Evolutionary conservation across 495 filamentous ascomycete species (phyloP).

Genomic region (Xylaria intraflava): DNA sequence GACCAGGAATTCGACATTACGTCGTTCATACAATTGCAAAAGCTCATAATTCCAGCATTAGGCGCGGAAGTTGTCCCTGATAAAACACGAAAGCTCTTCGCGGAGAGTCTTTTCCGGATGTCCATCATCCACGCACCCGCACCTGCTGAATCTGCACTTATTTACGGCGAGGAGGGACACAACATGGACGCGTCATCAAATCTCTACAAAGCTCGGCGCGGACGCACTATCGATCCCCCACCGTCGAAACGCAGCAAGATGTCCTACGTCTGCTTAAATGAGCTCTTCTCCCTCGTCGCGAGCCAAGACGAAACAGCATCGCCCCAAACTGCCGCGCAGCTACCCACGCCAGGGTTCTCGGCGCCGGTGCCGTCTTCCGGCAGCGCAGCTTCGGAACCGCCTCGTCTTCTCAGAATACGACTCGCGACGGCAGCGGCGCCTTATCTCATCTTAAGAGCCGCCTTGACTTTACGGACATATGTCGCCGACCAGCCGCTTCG

Average conservation of each 20-base stretch:
- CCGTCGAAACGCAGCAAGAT: slow-evolving; percentile 63
- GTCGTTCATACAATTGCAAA: slow-evolving; percentile 60
- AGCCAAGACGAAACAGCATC: slow-evolving; percentile 33
- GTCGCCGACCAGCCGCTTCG: slow-evolving; percentile 88
- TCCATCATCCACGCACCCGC: slow-evolving; percentile 73
- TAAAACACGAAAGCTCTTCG: slow-evolving; percentile 60
- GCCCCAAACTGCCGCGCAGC: slow-evolving; percentile 22
- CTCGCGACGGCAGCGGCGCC: slow-evolving; percentile 75
- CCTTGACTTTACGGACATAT: slow-evolving; percentile 71
- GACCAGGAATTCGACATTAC: slow-evolving; percentile 78
- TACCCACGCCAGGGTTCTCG: slow-evolving; percentile 23
- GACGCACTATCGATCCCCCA: slow-evolving; percentile 61
- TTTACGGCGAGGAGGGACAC: slow-evolving; percentile 25
- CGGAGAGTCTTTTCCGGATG: slow-evolving; percentile 68
- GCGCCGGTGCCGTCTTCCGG: slow-evolving; percentile 4
- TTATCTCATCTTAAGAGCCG: slow-evolving; percentile 75
- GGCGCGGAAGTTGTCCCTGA: slow-evolving; percentile 60
- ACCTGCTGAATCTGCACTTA: slow-evolving; percentile 54
- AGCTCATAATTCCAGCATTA: slow-evolving; percentile 67
- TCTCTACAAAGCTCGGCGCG: slow-evolving; percentile 58
- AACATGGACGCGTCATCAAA: slow-evolving; percentile 45
- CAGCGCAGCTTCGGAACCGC: slow-evolving; percentile 17
- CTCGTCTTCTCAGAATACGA: slow-evolving; percentile 37
- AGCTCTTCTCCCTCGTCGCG: slow-evolving; percentile 67
- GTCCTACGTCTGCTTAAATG: slow-evolving; percentile 72